Evolutionary conservation across 2,329 filamentous ascomycete species (phyloP), one percentile per base, ranked within the genome.

Genomic region (Tympanopsis confertula): DNA sequence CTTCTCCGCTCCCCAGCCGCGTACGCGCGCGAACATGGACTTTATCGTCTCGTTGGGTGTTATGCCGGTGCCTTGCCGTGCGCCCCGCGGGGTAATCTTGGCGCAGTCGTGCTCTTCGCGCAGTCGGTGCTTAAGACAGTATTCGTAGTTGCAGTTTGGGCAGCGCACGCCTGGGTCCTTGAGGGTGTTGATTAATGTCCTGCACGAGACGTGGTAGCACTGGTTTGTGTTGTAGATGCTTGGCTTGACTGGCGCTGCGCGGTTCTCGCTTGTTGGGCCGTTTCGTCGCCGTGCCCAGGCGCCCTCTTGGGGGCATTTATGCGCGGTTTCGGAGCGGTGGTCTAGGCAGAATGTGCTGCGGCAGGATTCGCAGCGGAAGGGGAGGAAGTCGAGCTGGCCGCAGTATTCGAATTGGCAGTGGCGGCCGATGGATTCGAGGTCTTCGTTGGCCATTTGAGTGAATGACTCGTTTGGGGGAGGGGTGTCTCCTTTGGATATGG

Each of bases 401-500:
- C 91, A 98, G 68, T 86, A 93, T 46, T 82, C 68, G 61, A 84
- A 81, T 58, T 95, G 78, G 71, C 91, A 98, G 66, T 95, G 88
- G 44, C 76, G 76, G 59, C 91, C 91, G 49, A 96, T 82, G 18
- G 30, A 10, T 18, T 33, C 30, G 12, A 33, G 30, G 30, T 33
- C 30, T 18, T 33, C 17, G 15, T 33, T 15, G 30, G 30, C 30
- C 15, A 33, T 10, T 33, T 33, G 30, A 18, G 15, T 13, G 30
- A 7, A 33, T 33, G 10, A 10, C 7, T 10, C 7, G 15, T 13
- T 18, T 15, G 30, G 17, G 30, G 12, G 7, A 15, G 30, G 10
- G 10, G 24, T 28, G 10, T n/a, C 10, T 13, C 30, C 30, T 18
- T 33, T 33, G 30, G 30, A 33, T 10, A 33, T 18, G 30, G 12